Evolutionary conservation across 2,329 filamentous ascomycete genomes (phyloP), one percentile per base, ranked within the genome.

Genomic region (Aspergillus melleus): DNA sequence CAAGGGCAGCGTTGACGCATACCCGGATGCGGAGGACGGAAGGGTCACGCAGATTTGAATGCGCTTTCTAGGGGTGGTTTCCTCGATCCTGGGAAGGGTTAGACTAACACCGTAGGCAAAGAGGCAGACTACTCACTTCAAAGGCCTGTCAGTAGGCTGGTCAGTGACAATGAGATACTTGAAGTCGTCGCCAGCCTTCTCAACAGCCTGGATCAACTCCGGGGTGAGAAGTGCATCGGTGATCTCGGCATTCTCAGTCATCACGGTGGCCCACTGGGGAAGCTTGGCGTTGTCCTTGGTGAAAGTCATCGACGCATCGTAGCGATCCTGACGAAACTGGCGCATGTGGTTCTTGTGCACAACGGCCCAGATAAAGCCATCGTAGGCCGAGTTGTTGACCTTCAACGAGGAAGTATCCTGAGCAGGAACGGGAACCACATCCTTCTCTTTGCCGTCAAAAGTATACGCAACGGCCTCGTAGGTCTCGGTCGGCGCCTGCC

Each of bases 341-440:
- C 91, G 91, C 94, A 99, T 98, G 74, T 85, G 80, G 70, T 92
- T 89, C 86, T 99, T 99, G 84, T 98, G 92, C 63, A 98, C 93
- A 66, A 99, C 78, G 53, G 92, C 94, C 86, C 90, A 98, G 65
- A 99, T 94, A 71, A 98, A 99, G 49, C 88, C 88, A 74, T 98
- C 95, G 71, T 89, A 98, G 44, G 79, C 79, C 60, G 86, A 88
- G 75, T 83, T 86, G 61, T 71, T 79, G 66, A 70, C 78, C 74
- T 78, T 78, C 42, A 76, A 49, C 24, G 59, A 80, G 78, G 80
- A 87, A 88, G 84, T 86, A 88, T 77, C 80, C 69, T 85, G 81
- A 46, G 86, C 86, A 6, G 83, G 70, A 19, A 83, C 79, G 8
- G 90, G 91, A 0, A 96, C 88, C 29, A 92, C 86, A 61, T 90